Base-by-base conservation (phyloP, 192 early-diverging fungal species). In the Coemansia sp. region DNA sequence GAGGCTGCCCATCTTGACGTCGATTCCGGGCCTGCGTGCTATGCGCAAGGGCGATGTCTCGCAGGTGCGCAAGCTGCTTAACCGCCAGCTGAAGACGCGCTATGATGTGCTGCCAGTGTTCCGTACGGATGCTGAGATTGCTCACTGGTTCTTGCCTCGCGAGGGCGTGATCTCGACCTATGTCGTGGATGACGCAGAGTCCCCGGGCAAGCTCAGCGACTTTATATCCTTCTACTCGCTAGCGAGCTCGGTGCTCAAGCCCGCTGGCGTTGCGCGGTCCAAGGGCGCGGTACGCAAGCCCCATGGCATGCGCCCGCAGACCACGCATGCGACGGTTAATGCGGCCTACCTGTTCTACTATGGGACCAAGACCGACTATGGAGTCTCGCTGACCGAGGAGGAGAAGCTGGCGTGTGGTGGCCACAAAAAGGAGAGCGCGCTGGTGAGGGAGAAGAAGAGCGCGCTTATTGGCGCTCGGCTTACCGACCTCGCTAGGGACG, bases 261-360 rank as follows among this genome's bases (percentile, higher is more conserved):
- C 92, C 73, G 74, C 86, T 23, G 84, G 74, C 23, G 56, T 42
- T 10, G 14, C 51, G 4, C 62, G 74, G 36, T 42, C 65, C 77
- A 71, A 67, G 61, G 65, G 56, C 33, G 28, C 21, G 13, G 65
- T 56, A 6, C 37, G 42, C 16, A 39, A 40, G 40, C 38, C 65
- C 18, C 40, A 24, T 10, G 69, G 48, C 10, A 45, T 40, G 23
- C 18, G 18, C 0, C 35, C 56, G 1, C 36, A 58, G 40, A 42
- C 62, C 0, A 57, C 45, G 23, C 35, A 56, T 77, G 83, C 74
- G 53, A 85, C 83, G 21, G 77, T 99, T 66, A 88, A 93, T 58
- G 96, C 96, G 0, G 95, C 95, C 11, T 99, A 99, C 63, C 69
- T 94, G 37, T 99, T 93, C 83, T 99, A 98, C 83, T 99, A 99